Conservation (phyloP, 1,284 basidiomycete species). For the Inonotus hispidus region DNA sequence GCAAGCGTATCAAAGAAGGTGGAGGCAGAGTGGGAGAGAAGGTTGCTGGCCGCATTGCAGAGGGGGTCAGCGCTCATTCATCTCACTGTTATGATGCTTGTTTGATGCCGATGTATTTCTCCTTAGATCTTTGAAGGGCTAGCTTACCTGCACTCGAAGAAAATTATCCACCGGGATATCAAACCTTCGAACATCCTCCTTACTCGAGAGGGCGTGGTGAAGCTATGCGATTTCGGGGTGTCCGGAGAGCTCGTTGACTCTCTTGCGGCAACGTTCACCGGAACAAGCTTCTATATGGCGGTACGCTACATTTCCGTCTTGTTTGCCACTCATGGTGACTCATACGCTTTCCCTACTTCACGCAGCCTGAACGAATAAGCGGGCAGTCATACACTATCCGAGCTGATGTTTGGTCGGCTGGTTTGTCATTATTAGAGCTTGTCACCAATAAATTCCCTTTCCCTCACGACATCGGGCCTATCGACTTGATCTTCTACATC, state of each 20-base stretch:
- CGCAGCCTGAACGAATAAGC: slow-evolving; percentile 87
- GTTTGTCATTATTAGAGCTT: slow-evolving; percentile 89
- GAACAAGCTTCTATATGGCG: slow-evolving; percentile 97
- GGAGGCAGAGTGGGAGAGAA: slow-evolving; percentile 85
- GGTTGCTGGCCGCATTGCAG: slow-evolving; percentile 87
- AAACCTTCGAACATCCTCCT: slow-evolving; percentile 96
- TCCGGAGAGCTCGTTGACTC: slow-evolving; percentile 93
- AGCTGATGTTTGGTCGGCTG: slow-evolving; percentile 98
- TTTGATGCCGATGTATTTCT: slow-evolving; percentile 8
- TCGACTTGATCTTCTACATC: slow-evolving; percentile 93
- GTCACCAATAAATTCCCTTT: slow-evolving; percentile 96
- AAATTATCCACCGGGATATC: slow-evolving; percentile 96
- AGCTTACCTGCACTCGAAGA: slow-evolving; percentile 84
- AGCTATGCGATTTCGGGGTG: slow-evolving; percentile 95
- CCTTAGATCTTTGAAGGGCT: slow-evolving; percentile 82
- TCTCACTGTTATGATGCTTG: slow-evolving; percentile 17
- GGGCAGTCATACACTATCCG: slow-evolving; percentile 89
- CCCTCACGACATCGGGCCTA: slow-evolving; percentile 85
- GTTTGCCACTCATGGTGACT: slow-evolving; percentile 5
- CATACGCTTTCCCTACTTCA: slow-evolving; percentile 15
- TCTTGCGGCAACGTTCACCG: slow-evolving; percentile 91
- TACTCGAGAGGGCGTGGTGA: slow-evolving; percentile 82
- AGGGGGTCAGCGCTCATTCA: slow-evolving; percentile 58
- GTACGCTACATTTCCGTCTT: slow-evolving; percentile 42
- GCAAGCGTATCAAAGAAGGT: slow-evolving; percentile 79